These are phyloP conservation scores for Aureobasidium uvarum DNA, from an alignment of 2,329 filamentous ascomycete species.

Conservation along the genomic window DNA sequence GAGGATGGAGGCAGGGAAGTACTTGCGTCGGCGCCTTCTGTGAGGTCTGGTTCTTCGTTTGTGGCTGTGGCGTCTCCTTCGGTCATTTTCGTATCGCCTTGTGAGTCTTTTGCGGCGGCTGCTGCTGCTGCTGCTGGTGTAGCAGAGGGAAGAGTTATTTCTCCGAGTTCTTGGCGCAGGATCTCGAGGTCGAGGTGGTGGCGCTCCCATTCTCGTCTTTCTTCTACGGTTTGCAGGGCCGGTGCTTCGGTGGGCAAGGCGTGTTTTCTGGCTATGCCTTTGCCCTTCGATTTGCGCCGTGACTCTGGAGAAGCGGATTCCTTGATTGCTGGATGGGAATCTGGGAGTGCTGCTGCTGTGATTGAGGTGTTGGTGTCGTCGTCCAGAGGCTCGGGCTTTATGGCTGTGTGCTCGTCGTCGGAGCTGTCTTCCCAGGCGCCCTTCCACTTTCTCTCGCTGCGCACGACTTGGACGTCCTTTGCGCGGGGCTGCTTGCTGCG, in stretches of 20 bases:
- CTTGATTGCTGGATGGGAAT: constrained; percentile 26
- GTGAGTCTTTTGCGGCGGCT: constrained; percentile 35
- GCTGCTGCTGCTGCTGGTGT: background rate
- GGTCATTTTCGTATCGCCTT: constrained; percentile 45
- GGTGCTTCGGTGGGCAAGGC: constrained; percentile 23
- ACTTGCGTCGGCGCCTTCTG: constrained; percentile 22
- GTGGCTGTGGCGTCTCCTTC: constrained; percentile 24
- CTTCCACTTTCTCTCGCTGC: constrained; percentile 44
- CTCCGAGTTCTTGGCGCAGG: constrained; percentile 50
- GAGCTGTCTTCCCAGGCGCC: constrained; percentile 46
- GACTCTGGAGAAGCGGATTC: constrained; percentile 22
- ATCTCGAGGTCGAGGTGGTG: constrained; percentile 48
- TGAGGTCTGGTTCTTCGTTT: constrained; percentile 26
- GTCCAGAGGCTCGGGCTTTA: constrained; percentile 56
- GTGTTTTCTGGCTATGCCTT: background rate
- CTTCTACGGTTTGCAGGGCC: constrained; percentile 52
- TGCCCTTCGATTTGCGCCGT: constrained; percentile 18
- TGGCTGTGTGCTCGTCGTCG: constrained; percentile 39
- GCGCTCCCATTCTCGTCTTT: constrained; percentile 52
- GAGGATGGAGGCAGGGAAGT: background rate
- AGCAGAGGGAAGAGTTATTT: constrained; percentile 33
- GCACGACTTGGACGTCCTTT: constrained; percentile 46
- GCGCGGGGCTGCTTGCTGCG: constrained; percentile 42
- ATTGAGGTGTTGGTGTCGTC: constrained; percentile 31
- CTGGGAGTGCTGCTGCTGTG: constrained; percentile 1